These are phyloP conservation scores for Coemansia sp. DNA, from an alignment of 192 early-diverging fungal genomes.

Conservation along the genomic window DNA sequence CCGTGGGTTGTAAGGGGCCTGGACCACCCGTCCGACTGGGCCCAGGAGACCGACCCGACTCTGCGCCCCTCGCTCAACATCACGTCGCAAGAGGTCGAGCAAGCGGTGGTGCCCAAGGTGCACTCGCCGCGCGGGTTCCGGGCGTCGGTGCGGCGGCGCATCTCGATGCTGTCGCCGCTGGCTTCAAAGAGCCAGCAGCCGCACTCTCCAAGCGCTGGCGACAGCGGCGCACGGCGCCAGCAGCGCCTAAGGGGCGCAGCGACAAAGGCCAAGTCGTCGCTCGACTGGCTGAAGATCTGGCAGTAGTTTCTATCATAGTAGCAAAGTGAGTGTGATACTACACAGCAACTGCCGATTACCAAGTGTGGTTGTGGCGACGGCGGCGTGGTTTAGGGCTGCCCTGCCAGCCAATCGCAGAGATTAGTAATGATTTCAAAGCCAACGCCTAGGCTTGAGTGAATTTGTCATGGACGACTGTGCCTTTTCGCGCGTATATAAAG, in stretches of 20 bases:
- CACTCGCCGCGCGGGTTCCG: conserved; percentile 37
- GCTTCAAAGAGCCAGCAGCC: conserved; percentile 7
- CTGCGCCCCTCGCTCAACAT: conserved; percentile 67
- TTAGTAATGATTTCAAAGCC: no score
- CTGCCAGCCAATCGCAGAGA: not conserved
- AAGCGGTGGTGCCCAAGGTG: conserved; percentile 50
- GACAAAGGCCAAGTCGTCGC: conserved; percentile 48
- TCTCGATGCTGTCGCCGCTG: conserved; percentile 44
- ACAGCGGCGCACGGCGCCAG: conserved; percentile 1
- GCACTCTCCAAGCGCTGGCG: not conserved
- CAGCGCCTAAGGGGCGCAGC: conserved; percentile 8
- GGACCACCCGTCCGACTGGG: conserved; percentile 65
- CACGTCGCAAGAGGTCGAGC: conserved; percentile 77
- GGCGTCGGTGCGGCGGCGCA: conserved; percentile 39
- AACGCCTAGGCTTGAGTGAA: not conserved
- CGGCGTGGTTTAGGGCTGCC: not conserved
- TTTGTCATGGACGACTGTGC: not conserved
- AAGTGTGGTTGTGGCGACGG: not conserved
- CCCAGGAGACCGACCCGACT: conserved; percentile 71
- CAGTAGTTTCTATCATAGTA: no score
- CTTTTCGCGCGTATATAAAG: not conserved
- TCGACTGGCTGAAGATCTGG: conserved; percentile 54
- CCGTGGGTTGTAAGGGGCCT: conserved; percentile 84
- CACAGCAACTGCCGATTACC: no score
- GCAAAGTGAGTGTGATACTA: no score